Percentiles rank a stretch among this genome's conserved stretches.
Evolutionary conservation across 495 filamentous ascomycete species (phyloP).

Genomic region (Neurospora sp.): DNA sequence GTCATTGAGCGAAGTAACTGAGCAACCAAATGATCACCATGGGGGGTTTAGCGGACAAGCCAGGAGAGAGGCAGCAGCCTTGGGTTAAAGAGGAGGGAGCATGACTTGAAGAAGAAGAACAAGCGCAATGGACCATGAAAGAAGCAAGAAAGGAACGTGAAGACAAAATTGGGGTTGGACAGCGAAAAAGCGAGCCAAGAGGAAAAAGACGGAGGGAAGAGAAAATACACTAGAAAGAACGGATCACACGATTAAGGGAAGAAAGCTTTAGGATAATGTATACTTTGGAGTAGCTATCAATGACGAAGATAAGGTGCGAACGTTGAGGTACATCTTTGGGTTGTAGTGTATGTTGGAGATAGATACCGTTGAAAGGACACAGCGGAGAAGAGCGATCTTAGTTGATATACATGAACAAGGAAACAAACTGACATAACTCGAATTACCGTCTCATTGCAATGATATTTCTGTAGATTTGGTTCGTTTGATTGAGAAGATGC

Average conservation of each 20-base stretch:
- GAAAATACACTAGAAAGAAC: neutral
- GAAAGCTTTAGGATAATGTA: neutral
- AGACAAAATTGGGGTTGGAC: neutral
- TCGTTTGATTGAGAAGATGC: neutral
- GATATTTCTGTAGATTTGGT: neutral
- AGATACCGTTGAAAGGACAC: neutral
- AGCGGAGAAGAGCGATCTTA: neutral
- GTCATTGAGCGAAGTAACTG: neutral
- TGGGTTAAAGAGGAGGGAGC: conserved; percentile 10
- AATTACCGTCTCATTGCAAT: neutral
- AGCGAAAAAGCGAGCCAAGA: neutral
- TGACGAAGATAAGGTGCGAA: neutral
- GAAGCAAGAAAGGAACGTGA: neutral
- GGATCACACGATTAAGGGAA: neutral
- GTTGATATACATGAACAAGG: neutral
- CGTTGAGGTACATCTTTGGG: neutral
- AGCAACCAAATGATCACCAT: neutral
- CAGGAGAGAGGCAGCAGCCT: neutral
- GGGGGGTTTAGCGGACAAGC: neutral
- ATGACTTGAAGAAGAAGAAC: conserved; percentile 10
- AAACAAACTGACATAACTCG: neutral
- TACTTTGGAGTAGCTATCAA: neutral
- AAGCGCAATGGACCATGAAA: conserved; percentile 1
- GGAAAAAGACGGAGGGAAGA: neutral
- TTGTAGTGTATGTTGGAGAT: neutral